Percentiles rank a stretch among this genome's conserved stretches.
phyloP scores from a whole-genome alignment of 495 filamentous ascomycete species.

The Cercophora scortea region DNA sequence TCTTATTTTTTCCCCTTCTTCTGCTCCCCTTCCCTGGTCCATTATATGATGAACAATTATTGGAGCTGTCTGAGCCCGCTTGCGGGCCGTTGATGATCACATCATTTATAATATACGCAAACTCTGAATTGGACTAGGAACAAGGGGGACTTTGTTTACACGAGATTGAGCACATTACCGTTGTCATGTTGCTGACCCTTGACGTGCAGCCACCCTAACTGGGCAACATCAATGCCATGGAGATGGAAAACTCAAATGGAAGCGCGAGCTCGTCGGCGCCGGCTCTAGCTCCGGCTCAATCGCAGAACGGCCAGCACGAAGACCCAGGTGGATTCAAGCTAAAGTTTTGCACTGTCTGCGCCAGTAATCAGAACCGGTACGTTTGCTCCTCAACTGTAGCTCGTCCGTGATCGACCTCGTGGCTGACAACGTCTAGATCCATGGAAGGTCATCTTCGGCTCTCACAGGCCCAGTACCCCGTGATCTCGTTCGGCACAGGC shows the following conservation, averaged over 20 bases:
- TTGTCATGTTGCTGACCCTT: not conserved
- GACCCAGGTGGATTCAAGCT: slow-evolving; percentile 59
- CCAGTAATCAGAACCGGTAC: slow-evolving; percentile 91
- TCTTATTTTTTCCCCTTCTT: slow-evolving; percentile 1
- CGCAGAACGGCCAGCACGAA: slow-evolving; percentile 32
- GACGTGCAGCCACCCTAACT: not conserved
- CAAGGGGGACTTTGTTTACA: too few species aligned
- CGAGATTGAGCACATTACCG: too few species aligned
- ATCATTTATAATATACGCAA: slow-evolving; percentile 32
- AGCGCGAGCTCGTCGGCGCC: slow-evolving; percentile 15
- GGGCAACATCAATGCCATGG: not conserved
- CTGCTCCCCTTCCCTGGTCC: not conserved
- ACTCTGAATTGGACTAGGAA: not conserved
- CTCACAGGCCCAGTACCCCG: slow-evolving; percentile 76
- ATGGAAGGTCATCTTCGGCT: slow-evolving; percentile 97
- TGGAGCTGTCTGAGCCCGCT: slow-evolving; percentile 91
- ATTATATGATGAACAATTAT: slow-evolving; percentile 50
- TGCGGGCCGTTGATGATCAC: slow-evolving; percentile 40
- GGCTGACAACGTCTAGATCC: slow-evolving; percentile 44
- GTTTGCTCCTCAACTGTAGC: not conserved
- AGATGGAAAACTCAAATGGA: slow-evolving; percentile 31
- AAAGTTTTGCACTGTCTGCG: slow-evolving; percentile 97
- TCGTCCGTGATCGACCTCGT: not conserved
- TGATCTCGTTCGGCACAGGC: slow-evolving; percentile 96
- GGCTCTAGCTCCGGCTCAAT: not conserved